These are phyloP conservation scores for Penicillium psychrosexuale DNA, from an alignment of 2,329 filamentous ascomycete species.

Conservation along the genomic window DNA sequence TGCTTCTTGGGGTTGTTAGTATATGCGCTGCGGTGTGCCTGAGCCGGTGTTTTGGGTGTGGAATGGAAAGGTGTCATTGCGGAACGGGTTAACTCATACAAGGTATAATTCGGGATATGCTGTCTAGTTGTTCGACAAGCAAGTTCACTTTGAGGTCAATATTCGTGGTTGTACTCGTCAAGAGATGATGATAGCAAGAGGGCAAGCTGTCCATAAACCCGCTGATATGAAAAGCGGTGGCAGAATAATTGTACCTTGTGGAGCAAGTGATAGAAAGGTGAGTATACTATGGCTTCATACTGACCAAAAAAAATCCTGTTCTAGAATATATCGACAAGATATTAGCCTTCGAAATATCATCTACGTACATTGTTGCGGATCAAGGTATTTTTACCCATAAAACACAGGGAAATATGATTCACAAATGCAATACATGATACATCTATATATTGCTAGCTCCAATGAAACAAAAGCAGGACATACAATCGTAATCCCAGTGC, in stretches of 20 bases:
- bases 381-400: background rate
- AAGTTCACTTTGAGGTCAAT: background rate
- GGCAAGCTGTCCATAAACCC: constrained; percentile 26
- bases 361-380: background rate
- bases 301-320: background rate
- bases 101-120: background rate
- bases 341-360: too few species aligned
- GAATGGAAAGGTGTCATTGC: background rate
- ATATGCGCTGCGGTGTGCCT: background rate
- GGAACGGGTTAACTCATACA: background rate
- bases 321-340: too few species aligned
- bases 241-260: constrained; percentile 12
- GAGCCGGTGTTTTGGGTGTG: background rate
- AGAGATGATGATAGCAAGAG: constrained; percentile 11
- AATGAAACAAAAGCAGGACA: constrained; percentile 5
- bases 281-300: background rate
- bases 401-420: background rate
- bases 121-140: background rate
- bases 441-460: constrained; percentile 6
- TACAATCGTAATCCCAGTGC: constrained; percentile 11
- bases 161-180: background rate
- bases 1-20: constrained; percentile 3
- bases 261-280: too few species aligned
- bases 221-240: constrained; percentile 20
- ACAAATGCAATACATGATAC: background rate